Evolutionary conservation across 1,284 basidiomycete genomes (phyloP), one percentile per base, ranked within the genome.

Genomic region (Ceraceosorus guamensis): DNA sequence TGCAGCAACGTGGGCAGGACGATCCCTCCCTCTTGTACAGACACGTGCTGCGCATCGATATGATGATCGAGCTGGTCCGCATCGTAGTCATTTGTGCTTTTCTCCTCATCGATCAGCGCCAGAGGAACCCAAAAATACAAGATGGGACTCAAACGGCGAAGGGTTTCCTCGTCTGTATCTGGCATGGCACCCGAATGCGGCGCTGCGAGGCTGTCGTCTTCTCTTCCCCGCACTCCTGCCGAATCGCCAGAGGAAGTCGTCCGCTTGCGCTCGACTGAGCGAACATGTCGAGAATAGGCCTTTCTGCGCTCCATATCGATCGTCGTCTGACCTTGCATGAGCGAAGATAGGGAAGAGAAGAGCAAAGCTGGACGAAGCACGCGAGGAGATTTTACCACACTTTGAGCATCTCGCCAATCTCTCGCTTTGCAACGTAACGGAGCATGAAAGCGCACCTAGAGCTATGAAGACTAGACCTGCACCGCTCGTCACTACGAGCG

Each of bases 241-340:
- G 24, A 24, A 24, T 24, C 3, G 24, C 24, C 24, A 24, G 3
- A 24, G 24, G 24, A 24, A 24, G 24, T 24, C 24, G 24, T 24
- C 24, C 24, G 24, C 24, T 24, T 24, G 24, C 24, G 24, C 24
- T 24, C 24, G 24, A 24, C 2, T 24, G 24, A 24, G 24, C 24
- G 24, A 24, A 24, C 44, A 6, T 35, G 8, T 30, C 50, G 24
- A 24, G 2, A 6, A 6, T 46, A 10, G 30, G 54, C 37, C 32
- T 45, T 56, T 18, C 55, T 31, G 14, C 49, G 49, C 32, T 37
- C 48, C 1, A 32, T 33, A 44, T 56, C 55, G 11, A 56, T 52
- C 24, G 35, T 56, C 14, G 48, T n/a, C 16, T 56, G 49, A 7
- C 37, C 55, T 32, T 30, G 37, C 5, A 31, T 33, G 13, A 56